These are phyloP conservation scores for Scytalidium sp. DNA, from an alignment of 2,329 filamentous ascomycete species.

Conservation along the genomic window DNA sequence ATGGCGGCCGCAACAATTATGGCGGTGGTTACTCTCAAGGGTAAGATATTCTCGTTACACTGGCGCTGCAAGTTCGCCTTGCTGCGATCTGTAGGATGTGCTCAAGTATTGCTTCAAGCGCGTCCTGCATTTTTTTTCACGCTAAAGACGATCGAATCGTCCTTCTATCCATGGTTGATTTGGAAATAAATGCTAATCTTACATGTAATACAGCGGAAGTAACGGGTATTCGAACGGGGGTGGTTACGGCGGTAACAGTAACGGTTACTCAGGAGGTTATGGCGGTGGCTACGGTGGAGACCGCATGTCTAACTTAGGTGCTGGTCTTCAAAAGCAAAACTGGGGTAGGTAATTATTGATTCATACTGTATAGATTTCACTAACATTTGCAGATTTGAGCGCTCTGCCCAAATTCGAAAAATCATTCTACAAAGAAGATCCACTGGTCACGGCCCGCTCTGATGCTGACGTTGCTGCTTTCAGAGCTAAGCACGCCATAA, in stretches of 20 bases:
- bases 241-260: slow-evolving; percentile 31
- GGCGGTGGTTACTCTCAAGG: slow-evolving; percentile 50
- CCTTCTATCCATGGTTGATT: slow-evolving; percentile 10
- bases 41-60: slow-evolving; percentile 41
- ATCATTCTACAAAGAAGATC: slow-evolving; percentile 97
- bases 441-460: slow-evolving; percentile 71
- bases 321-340: slow-evolving; percentile 80
- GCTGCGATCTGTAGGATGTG: slow-evolving; percentile 24
- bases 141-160: slow-evolving; percentile 20
- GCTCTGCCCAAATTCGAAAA: slow-evolving; percentile 96
- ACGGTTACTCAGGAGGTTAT: too few species aligned
- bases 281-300: slow-evolving; percentile 73
- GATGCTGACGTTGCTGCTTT: slow-evolving; percentile 82
- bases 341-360: slow-evolving; percentile 65
- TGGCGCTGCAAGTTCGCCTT: too few species aligned
- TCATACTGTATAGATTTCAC: slow-evolving; percentile 4
- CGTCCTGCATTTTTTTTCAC: too few species aligned
- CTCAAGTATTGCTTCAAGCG: slow-evolving; percentile 13
- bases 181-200: slow-evolving; percentile 32
- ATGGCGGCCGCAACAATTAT: slow-evolving; percentile 41
- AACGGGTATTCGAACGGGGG: slow-evolving; percentile 46
- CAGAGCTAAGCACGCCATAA: slow-evolving; percentile 80
- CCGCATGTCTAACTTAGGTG: slow-evolving; percentile 88
- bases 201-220: slow-evolving; percentile 39
- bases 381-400: slow-evolving; percentile 58